phyloP scores from a whole-genome alignment of 2,329 filamentous ascomycete genomes.

The Epichloe coenophiala region DNA sequence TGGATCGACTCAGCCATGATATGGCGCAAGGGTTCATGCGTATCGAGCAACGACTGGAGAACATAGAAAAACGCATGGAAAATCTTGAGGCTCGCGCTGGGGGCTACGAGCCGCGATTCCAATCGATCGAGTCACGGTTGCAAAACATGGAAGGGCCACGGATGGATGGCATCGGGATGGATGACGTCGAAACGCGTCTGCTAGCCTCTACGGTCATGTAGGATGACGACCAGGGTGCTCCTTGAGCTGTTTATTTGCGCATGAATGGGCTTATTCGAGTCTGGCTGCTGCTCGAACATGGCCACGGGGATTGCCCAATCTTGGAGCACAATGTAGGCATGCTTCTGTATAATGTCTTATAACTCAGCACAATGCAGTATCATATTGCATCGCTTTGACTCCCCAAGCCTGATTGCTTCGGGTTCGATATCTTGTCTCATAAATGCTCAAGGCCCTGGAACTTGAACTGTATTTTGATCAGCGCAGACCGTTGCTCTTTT shows the following conservation, averaged over 20 bases:
- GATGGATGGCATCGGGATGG: constrained; percentile 30
- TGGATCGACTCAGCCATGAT: constrained; percentile 45
- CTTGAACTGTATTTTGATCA: background rate
- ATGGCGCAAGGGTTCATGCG: constrained; percentile 37
- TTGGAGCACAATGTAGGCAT: background rate
- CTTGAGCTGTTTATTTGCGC: background rate
- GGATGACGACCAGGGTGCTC: constrained; percentile 7
- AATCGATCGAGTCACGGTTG: constrained; percentile 27
- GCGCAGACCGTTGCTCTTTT: background rate
- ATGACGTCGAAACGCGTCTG: constrained; percentile 30
- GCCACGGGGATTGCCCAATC: background rate
- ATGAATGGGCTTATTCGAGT: too few species aligned
- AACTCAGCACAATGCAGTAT: background rate
- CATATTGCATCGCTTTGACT: background rate
- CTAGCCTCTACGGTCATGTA: constrained; percentile 31
- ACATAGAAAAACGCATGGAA: constrained; percentile 41
- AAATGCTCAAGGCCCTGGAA: background rate
- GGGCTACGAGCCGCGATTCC: constrained; percentile 31
- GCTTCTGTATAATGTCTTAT: background rate
- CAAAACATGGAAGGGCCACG: constrained; percentile 28
- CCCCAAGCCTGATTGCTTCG: background rate
- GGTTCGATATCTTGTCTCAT: background rate
- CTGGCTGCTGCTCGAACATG: background rate
- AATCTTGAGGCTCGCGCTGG: constrained; percentile 34
- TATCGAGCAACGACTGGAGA: constrained; percentile 35